A percentile compares a stretch with the other conserved stretches of the same genome.
Evolutionary conservation across 2,329 filamentous ascomycete species (phyloP).

Genomic region (Botrytis deweyae): DNA sequence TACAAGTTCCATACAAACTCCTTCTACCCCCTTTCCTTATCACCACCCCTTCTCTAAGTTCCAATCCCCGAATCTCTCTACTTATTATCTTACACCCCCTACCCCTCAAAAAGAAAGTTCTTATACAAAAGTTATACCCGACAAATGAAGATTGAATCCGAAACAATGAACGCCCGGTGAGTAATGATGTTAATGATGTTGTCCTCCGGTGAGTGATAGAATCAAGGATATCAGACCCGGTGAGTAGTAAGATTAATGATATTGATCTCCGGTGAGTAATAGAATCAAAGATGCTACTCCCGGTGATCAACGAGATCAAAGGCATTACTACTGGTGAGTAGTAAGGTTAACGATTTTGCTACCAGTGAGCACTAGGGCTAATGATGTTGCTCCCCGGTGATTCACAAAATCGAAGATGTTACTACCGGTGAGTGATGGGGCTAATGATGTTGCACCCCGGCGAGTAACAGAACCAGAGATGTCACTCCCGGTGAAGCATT

Average conservation of each 20-base stretch:
- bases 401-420: fast-evolving
- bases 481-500: not conserved
- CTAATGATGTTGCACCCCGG: too few relatives aligned
- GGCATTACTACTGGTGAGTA: not conserved
- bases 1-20: fast-evolving
- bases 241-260: too few relatives aligned
- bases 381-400: too few relatives aligned
- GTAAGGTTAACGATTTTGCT: too few relatives aligned
- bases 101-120: not conserved
- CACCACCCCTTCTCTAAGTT: too few relatives aligned
- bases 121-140: fast-evolving
- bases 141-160: not conserved
- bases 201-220: too few relatives aligned
- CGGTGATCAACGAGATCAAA: too few relatives aligned
- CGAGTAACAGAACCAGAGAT: not conserved
- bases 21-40: not conserved
- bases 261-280: too few relatives aligned
- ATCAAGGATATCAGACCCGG: too few relatives aligned
- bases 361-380: fast-evolving
- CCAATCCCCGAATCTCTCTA: fast-evolving
- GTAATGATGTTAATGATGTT: not conserved
- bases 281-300: too few relatives aligned
- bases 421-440: too few relatives aligned
- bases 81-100: too few relatives aligned
- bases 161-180: not conserved